Conservation (phyloP, 768 basidiomycete species). For the Daedalea quercina region DNA sequence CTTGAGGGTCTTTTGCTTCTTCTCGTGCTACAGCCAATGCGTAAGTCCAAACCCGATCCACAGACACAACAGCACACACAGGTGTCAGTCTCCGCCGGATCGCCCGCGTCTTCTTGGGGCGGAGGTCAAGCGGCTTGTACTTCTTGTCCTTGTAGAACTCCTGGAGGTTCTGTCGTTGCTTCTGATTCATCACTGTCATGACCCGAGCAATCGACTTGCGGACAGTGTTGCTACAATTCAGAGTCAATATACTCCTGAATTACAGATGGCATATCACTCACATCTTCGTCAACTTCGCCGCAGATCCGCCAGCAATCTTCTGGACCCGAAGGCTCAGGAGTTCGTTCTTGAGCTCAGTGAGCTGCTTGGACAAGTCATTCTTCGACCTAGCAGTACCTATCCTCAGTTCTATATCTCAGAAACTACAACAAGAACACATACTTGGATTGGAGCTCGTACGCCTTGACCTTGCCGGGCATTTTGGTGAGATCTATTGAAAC, state of each 20-base stretch:
- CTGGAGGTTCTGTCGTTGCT: constrained; percentile 92
- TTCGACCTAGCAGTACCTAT: constrained; percentile 59
- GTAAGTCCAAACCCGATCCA: not conserved
- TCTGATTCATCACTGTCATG: constrained; percentile 97
- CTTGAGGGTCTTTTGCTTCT: constrained; percentile 81
- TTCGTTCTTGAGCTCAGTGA: constrained; percentile 92
- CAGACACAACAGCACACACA: constrained; percentile 36
- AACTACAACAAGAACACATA: constrained; percentile 32
- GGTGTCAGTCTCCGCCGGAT: constrained; percentile 93
- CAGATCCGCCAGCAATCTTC: constrained; percentile 94
- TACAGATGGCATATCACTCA: constrained; percentile 36
- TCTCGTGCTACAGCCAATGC: constrained; percentile 57
- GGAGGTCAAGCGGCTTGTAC: constrained; percentile 94
- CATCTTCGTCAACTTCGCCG: constrained; percentile 97
- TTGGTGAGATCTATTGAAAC: constrained; percentile 20
- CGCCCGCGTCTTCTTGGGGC: constrained; percentile 96
- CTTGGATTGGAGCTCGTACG: constrained; percentile 96
- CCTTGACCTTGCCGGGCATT: constrained; percentile 92
- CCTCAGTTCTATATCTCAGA: not conserved
- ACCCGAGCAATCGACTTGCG: constrained; percentile 99
- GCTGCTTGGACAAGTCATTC: constrained; percentile 93
- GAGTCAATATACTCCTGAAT: too few species aligned
- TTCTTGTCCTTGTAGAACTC: constrained; percentile 99
- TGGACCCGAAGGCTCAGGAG: constrained; percentile 91
- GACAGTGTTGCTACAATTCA: constrained; percentile 80